Conservation (phyloP, 441 rosid species). For the Flueggea neowawraea region DNA sequence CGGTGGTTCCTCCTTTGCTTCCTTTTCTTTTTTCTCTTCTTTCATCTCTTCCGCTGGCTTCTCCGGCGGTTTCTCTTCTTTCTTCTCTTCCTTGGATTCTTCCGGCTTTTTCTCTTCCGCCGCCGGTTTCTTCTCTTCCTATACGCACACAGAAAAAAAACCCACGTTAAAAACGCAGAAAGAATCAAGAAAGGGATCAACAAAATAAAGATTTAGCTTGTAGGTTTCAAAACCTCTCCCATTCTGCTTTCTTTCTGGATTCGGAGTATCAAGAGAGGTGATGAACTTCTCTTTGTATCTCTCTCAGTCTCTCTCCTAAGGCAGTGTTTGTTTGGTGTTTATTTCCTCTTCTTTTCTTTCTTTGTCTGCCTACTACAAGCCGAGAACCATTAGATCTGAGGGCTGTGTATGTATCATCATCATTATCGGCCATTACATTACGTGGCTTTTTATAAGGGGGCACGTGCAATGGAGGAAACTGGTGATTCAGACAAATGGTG, state of each 20-base stretch:
- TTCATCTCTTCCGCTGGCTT: constrained; percentile 16
- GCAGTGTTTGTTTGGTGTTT: not conserved
- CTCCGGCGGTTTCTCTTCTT: constrained; percentile 25
- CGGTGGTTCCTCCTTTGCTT: constrained; percentile 44
- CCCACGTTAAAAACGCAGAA: not conserved
- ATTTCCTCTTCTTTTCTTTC: not conserved
- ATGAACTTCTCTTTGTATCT: no score
- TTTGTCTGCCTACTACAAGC: not conserved
- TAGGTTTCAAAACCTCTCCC: not conserved
- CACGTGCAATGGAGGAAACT: no score
- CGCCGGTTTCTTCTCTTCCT: constrained; percentile 67
- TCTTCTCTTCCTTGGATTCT: constrained; percentile 22
- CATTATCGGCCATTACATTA: constrained; percentile 7
- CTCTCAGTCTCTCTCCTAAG: no score
- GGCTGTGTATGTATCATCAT: not conserved
- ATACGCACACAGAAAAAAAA: not conserved
- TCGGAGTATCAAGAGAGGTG: no score
- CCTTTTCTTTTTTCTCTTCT: constrained; percentile 36
- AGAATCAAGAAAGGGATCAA: no score
- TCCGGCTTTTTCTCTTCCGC: constrained; percentile 6
- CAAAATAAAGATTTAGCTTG: not conserved
- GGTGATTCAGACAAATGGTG: no score
- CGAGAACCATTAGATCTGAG: no score
- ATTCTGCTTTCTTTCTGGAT: not conserved
- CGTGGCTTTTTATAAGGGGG: constrained; percentile 40